Base-by-base conservation (phyloP, 192 early-diverging fungal genomes). In the Linnemannia schmuckeri region DNA sequence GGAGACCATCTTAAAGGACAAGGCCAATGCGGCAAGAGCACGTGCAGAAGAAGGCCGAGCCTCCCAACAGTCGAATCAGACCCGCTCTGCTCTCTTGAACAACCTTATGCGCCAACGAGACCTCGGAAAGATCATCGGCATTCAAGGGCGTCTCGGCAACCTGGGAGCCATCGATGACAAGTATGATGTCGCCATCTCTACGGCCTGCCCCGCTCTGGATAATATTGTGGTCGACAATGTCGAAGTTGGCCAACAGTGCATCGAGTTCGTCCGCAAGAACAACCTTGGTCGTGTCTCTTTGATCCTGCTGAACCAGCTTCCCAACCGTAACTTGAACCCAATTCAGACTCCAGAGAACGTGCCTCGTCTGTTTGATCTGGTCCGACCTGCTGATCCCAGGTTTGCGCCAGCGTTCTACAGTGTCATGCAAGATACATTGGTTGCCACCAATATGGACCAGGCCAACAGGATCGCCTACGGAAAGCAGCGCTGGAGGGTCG, bases 111-210 rank as follows among this genome's bases (percentile, higher is more conserved):
- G 92, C 18, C 92, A 96, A 89, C 91, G 92, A 69, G 92, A 96
- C 63, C 87, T 91, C 40, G 97, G 96, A 0, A 88, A 91, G 61
- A 96, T 98, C 75, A 85, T 83, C 15, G 97, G 96, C 10, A 95
- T 97, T 63, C 91, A 95, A 79, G 95, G 93, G 79, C 94, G 99
- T 12, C 90, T 99, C 30, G 99, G 99, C n/a, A 95, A 97, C 76
- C 89, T 99, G n/a, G 99, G 98, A 37, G 94, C 96, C 2, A 98
- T 99, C 81, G 96, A 96, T 71, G 95, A 96, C 74, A 94, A 94
- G 86, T 99, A 97, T 79, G 99, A 99, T 88, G 94, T 99, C 10
- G 98, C 98, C 0, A 94, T 99, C 24, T 98, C 97, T 4, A 99
- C 97, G 5, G 95, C 97, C 0, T 98, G 96, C 70, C 92, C 92